These are phyloP conservation scores for Cinnamomum micranthum DNA, from an alignment of 164 flowering plant species.

Conservation along the genomic window DNA sequence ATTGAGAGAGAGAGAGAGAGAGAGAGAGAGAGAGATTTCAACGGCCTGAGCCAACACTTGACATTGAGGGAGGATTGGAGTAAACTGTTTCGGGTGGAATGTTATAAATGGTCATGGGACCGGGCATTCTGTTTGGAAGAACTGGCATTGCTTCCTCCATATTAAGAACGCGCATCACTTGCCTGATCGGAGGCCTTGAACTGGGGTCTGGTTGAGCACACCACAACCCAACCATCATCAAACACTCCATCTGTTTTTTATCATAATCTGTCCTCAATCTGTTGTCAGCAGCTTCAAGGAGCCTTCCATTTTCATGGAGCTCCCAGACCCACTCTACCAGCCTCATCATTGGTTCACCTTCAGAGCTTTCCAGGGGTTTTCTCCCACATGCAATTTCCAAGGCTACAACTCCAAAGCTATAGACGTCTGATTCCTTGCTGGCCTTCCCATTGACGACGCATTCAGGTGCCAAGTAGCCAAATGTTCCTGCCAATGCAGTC, in stretches of 20 bases:
- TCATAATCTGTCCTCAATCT: too few relatives aligned
- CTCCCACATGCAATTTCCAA: too few relatives aligned
- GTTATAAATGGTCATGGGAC: background rate
- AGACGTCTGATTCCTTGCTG: conserved; percentile 38
- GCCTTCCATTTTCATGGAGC: conserved; percentile 26
- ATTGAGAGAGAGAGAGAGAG: too few relatives aligned
- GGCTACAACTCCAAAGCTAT: too few relatives aligned
- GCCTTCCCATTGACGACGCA: conserved; percentile 30
- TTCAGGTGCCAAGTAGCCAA: conserved; percentile 54
- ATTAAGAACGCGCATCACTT: conserved; percentile 23
- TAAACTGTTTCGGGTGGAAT: background rate
- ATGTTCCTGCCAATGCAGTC: conserved; percentile 37
- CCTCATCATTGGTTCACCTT: background rate
- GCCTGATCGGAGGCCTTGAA: conserved; percentile 29
- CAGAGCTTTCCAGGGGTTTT: background rate
- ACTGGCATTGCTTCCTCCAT: conserved; percentile 18
- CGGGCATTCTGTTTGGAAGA: conserved; percentile 26
- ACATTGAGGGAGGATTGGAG: too few relatives aligned
- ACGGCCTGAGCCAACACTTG: too few relatives aligned
- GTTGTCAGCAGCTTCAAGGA: conserved; percentile 20
- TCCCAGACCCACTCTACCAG: conserved; percentile 44
- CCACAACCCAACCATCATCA: conserved; percentile 12
- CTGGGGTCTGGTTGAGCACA: conserved; percentile 33
- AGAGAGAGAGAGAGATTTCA: too few relatives aligned
- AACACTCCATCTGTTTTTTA: too few relatives aligned